These are phyloP conservation scores for Thuja plicata DNA, from an alignment of 83 land plant genomes.

Conservation along the genomic window DNA sequence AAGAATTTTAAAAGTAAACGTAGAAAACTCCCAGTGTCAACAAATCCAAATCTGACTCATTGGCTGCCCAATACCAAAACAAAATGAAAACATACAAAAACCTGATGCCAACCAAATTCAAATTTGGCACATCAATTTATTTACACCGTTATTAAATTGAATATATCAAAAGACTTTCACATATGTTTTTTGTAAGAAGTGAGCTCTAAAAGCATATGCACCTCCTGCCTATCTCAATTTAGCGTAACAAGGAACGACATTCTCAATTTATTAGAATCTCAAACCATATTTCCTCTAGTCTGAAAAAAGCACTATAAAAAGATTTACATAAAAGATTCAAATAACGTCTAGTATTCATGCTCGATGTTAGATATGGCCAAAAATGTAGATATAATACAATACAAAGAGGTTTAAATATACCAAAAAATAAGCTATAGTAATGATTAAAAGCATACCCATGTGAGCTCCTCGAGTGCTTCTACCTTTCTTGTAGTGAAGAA, in stretches of 20 bases:
- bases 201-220: neutral
- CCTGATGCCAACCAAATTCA: neutral
- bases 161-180: neutral
- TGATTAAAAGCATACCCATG: constrained; percentile 65
- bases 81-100: neutral
- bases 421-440: neutral
- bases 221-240: neutral
- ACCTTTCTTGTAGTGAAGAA: constrained; percentile 87
- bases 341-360: neutral
- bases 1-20: neutral
- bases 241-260: neutral
- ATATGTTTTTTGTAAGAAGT: neutral
- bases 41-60: neutral
- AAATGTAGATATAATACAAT: neutral
- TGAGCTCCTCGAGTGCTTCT: constrained; percentile 80
- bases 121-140: neutral
- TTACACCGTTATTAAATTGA: neutral
- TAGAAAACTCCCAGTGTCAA: neutral
- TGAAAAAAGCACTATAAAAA: neutral
- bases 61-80: neutral
- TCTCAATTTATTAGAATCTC: neutral
- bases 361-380: neutral
- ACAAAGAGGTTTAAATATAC: neutral
- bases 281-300: neutral
- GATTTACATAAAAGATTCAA: neutral